Base-by-base conservation (phyloP, 192 early-diverging fungal genomes). In the Coemansia sp. region DNA sequence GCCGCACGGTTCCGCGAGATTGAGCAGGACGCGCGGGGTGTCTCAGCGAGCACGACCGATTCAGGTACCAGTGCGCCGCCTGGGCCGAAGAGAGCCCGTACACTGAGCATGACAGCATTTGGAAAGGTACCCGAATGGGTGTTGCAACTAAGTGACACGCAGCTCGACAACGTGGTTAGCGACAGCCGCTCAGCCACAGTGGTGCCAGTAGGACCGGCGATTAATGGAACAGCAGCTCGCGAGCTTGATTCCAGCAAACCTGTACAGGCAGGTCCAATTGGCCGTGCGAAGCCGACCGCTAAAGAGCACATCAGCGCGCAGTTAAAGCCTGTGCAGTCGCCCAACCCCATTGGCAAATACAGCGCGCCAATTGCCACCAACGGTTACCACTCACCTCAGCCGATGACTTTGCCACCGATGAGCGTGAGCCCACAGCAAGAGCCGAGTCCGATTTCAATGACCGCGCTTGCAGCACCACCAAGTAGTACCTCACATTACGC, bases 91-190 rank as follows among this genome's bases (percentile, higher is more conserved):
- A 52, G 62, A 42, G 54, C 68, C 5, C 66, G 59, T 64, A 70
- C 41, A 22, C 57, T 70, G 34, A 54, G 68, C 0, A 49, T 73
- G 27, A 75, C 69, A 6, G 72, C 80, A 33, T 77, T 82, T 69
- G 80, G 76, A 12, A 47, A 63, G 3, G 63, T 31, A 16, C 80
- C 75, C 2, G 29, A 10, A 4, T 75, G 72, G 66, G 75, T 74
- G 54, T 27, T 66, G 4, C 27, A 62, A 11, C 9, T 66, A 22
- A 59, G 63, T 1, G 66, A 76, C 1, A 61, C 70, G 54, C 69
- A 13, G 18, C 57, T 51, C 43, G 18, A 18, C 41, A 64, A 34
- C 7, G 16, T 24, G 16, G 16, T 8, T 51, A 22, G 49, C 20
- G 22, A 22, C 49, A 51, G 24, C 49, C 49, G 10, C 49, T 6